phyloP scores from a whole-genome alignment of 1,284 basidiomycete genomes.

The Marasmius sp. region DNA sequence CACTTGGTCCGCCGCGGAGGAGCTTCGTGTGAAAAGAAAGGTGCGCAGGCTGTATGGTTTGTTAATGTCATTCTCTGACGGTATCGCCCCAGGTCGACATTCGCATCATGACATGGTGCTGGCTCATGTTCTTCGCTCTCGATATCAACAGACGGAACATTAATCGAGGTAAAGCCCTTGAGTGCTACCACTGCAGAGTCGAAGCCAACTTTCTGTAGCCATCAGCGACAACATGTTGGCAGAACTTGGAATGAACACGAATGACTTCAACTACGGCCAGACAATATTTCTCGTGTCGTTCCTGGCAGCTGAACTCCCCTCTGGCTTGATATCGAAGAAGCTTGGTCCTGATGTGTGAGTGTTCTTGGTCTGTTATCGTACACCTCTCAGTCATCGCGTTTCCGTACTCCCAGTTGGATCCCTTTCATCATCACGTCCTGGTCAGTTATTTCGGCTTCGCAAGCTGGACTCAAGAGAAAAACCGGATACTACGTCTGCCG shows the following conservation, averaged over 20 bases:
- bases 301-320: conserved; percentile 65
- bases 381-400: conserved; percentile 20
- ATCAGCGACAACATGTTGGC: conserved; percentile 69
- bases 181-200: conserved; percentile 9
- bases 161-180: not conserved
- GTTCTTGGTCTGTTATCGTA: not conserved
- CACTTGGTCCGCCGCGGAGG: not conserved
- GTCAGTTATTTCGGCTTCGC: conserved; percentile 41
- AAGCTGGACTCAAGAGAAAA: conserved; percentile 64
- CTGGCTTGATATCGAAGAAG: conserved; percentile 66
- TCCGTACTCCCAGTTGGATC: conserved; percentile 73
- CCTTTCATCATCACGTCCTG: conserved; percentile 31
- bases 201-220: conserved; percentile 58
- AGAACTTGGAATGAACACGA: conserved; percentile 59
- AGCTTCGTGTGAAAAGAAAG: not conserved
- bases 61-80: not conserved
- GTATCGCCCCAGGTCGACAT: not conserved
- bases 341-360: not conserved
- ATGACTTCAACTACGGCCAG: conserved; percentile 70
- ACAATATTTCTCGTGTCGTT: conserved; percentile 58
- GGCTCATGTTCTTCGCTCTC: not conserved
- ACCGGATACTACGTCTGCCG: conserved; percentile 50
- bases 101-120: not conserved
- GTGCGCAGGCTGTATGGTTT: not conserved
- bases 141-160: not conserved